Evolutionary conservation across 2,329 filamentous ascomycete species (phyloP).

Genomic region (Alternaria conjuncta): DNA sequence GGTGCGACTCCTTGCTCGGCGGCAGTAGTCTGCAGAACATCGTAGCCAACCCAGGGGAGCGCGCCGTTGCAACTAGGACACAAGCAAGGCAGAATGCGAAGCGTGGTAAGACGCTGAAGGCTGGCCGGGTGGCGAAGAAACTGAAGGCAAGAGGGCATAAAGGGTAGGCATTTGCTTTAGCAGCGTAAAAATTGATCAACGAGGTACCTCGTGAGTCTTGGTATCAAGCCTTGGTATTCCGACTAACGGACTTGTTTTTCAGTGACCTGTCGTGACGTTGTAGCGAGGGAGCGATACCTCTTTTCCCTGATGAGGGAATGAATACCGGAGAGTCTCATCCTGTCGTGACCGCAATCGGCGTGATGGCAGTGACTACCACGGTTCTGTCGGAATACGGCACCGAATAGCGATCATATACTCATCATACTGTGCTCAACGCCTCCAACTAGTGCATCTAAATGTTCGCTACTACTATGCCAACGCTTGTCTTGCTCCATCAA

Average conservation of each 20-base stretch:
- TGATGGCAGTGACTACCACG: neutral
- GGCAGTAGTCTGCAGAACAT: neutral
- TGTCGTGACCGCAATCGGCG: neutral
- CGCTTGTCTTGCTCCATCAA: neutral
- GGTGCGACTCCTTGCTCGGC: constrained; percentile 7
- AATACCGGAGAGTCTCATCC: neutral
- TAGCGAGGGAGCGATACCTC: neutral
- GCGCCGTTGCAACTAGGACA: neutral
- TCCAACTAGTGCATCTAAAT: neutral
- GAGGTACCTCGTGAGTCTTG: neutral
- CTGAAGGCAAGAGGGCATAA: neutral
- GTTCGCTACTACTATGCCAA: neutral
- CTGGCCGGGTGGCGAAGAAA: neutral
- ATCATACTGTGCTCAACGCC: neutral
- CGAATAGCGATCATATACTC: neutral
- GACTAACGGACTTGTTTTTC: neutral
- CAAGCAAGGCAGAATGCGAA: neutral
- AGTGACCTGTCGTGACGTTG: neutral
- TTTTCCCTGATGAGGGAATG: neutral
- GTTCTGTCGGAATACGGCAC: neutral
- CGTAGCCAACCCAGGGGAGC: neutral
- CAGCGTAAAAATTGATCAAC: neutral
- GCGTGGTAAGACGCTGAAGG: neutral
- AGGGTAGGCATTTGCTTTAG: neutral
- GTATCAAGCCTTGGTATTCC: neutral